Percentiles rank a stretch among this genome's conserved stretches.
These are phyloP conservation scores for Pisolithus thermaeus DNA, from an alignment of 1,284 basidiomycete genomes.

Conservation along the genomic window DNA sequence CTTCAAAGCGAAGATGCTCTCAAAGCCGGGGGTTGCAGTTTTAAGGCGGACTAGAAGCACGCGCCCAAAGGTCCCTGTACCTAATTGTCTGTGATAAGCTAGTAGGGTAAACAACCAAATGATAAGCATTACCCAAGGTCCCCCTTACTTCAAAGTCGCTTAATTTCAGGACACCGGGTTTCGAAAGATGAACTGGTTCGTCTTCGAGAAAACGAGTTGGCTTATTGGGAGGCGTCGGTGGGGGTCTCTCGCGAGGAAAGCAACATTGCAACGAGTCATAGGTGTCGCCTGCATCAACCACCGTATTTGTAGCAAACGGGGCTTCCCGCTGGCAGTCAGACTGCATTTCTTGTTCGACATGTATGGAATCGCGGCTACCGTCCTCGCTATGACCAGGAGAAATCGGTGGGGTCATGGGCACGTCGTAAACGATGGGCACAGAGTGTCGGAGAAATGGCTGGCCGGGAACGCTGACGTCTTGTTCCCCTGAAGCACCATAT, in stretches of 20 bases:
- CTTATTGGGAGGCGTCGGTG: constrained; percentile 29
- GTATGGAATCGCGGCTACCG: constrained; percentile 26
- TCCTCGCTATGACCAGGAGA: constrained; percentile 44
- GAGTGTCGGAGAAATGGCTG: constrained; percentile 13
- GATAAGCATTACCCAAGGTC: constrained; percentile 53
- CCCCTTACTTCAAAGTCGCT: constrained; percentile 79
- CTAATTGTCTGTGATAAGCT: constrained; percentile 34
- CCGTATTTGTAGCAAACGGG: constrained; percentile 7
- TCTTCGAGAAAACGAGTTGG: constrained; percentile 62
- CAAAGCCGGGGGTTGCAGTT: constrained; percentile 40
- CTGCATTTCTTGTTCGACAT: constrained; percentile 25
- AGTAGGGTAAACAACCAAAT: constrained; percentile 4
- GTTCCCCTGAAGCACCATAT: constrained; percentile 9
- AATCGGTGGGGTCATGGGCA: constrained; percentile 54
- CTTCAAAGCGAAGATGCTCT: constrained; percentile 86
- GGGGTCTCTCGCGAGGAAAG: constrained; percentile 14
- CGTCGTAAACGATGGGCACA: constrained; percentile 28
- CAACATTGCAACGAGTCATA: constrained; percentile 8
- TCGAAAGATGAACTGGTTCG: constrained; percentile 57
- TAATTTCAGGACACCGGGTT: constrained; percentile 50
- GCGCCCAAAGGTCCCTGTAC: constrained; percentile 91
- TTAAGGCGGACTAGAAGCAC: constrained; percentile 80
- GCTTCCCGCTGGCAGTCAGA: constrained; percentile 21
- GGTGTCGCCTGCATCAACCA: constrained; percentile 7
- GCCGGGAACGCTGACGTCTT: neutral